A percentile compares a stretch with the other conserved stretches of the same genome.
Evolutionary conservation across 2,329 filamentous ascomycete genomes (phyloP).

Genomic region (Teratosphaeria nubilosa): DNA sequence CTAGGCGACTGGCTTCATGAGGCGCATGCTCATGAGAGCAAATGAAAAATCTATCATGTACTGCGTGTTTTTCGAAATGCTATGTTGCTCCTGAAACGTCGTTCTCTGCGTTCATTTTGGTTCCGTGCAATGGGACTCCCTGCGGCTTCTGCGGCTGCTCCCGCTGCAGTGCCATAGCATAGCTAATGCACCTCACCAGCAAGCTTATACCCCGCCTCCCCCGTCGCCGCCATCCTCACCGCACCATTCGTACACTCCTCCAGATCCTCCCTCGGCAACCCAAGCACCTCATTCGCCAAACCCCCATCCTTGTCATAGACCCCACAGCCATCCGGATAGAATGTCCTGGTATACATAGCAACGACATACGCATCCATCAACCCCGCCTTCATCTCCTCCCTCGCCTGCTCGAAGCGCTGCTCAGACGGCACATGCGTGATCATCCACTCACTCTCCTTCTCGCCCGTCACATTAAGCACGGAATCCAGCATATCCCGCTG

Average conservation of each 20-base stretch:
- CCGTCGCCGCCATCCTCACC: neutral
- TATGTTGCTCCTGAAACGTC: no score
- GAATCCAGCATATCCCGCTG: slow-evolving; percentile 57
- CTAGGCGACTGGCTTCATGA: no score
- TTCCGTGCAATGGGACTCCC: no score
- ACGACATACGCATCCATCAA: slow-evolving; percentile 23
- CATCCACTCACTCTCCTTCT: slow-evolving; percentile 50
- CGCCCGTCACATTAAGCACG: slow-evolving; percentile 49
- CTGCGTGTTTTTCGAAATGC: no score
- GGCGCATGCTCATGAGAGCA: no score
- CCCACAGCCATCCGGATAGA: slow-evolving; percentile 30
- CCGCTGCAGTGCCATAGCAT: neutral
- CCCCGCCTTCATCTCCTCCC: slow-evolving; percentile 35
- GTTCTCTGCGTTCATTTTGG: no score
- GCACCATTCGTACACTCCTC: slow-evolving; percentile 46
- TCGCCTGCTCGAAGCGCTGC: slow-evolving; percentile 41
- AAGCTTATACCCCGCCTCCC: neutral
- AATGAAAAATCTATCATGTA: no score
- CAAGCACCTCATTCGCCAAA: slow-evolving; percentile 45
- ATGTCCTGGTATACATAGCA: slow-evolving; percentile 47
- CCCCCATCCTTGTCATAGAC: slow-evolving; percentile 29
- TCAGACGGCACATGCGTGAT: slow-evolving; percentile 39
- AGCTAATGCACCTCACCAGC: neutral
- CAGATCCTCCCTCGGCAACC: slow-evolving; percentile 47
- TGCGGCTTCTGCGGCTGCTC: no score